Evolutionary conservation across 1,284 basidiomycete genomes (phyloP), one percentile per base, ranked within the genome.

Genomic region (Xerocomus cyaneibrunnescens): DNA sequence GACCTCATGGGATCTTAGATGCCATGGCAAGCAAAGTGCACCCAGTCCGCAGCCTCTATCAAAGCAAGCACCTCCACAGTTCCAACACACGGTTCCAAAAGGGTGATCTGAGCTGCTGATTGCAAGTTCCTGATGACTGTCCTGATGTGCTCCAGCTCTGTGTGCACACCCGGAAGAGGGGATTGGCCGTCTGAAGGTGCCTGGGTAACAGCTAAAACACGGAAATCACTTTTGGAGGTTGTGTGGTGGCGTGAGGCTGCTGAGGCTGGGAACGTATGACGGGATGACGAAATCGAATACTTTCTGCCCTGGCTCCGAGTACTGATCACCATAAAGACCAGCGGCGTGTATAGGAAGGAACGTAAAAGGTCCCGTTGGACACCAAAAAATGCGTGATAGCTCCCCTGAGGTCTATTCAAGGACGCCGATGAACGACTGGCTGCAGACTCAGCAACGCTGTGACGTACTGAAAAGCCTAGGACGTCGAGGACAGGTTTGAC

Each of bases 21-120:
- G 3, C 54, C 52, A 13, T 55, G 51, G 22, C 51, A 55, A 9
- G 51, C 39, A 25, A 55, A 55, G n/a, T 55, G 53, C 10, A 48
- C 49, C 42, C 55, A 57, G n/a, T 46, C 27, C 1, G 43, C 21
- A 3, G 37, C 36, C 19, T 51, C 42, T 54, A 51, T 48, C n/a
- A 51, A 25, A 2, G 12, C 10, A 8, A 48, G 54, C 5, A 48
- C 45, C 21, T 55, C 38, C 1, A 48, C 48, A 1, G 48, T 35
- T 2, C 45, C 53, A 0, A 1, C 1, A 9, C 22, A 21, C 3
- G 40, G 28, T 12, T 48, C 48, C 2, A 21, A 0, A 1, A 50
- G 37, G 1, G 52, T 40, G 4, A 22, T 34, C 10, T 13, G n/a
- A n/a, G n/a, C n/a, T 13, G 32, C 7, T 3, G 27, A 36, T 1